phyloP scores from a whole-genome alignment of 176 grass and related monocot genomes.

The Triticum aestivum region DNA sequence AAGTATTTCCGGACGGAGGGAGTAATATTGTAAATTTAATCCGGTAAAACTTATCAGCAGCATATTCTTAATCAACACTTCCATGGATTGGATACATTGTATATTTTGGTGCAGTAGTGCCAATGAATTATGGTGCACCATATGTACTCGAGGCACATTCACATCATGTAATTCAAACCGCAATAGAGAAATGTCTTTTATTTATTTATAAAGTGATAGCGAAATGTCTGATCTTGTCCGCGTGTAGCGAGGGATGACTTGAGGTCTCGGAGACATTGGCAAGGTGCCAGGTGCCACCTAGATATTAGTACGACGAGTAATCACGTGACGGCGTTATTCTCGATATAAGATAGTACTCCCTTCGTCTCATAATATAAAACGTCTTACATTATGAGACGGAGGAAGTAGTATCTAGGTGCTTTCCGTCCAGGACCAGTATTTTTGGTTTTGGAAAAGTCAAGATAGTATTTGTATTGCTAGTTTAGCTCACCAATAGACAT shows the following conservation, averaged over 20 bases:
- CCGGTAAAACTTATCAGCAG: no score
- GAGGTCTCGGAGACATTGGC: neutral
- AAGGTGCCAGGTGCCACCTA: neutral
- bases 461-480: neutral
- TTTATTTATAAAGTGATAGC: no score
- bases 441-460: no score
- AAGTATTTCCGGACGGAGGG: no score
- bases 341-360: no score
- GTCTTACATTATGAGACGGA: no score
- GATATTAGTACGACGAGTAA: neutral
- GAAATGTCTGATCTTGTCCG: neutral
- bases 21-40: no score
- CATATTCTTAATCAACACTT: no score
- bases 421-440: neutral
- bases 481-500: neutral
- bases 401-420: neutral
- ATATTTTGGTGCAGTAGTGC: no score
- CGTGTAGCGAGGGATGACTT: neutral
- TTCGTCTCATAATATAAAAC: no score
- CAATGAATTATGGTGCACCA: neutral
- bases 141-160: neutral
- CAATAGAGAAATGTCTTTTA: neutral
- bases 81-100: no score
- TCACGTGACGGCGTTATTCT: neutral
- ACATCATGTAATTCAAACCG: neutral